These are phyloP conservation scores for Coelastrella sp. DNA, from an alignment of 139 green algal species.

Conservation along the genomic window DNA sequence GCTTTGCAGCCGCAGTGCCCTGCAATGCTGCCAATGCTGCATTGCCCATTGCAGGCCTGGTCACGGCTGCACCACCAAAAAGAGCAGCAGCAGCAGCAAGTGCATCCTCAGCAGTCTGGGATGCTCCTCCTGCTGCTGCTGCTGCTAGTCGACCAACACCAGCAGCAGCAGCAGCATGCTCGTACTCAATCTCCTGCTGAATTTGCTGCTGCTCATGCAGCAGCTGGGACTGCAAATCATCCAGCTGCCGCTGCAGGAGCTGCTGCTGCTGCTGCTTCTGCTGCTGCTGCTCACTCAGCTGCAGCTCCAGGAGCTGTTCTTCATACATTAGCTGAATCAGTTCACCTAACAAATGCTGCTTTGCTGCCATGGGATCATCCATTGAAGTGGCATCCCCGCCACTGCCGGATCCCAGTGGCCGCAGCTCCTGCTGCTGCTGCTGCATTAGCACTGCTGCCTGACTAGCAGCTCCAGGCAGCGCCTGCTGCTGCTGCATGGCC, in stretches of 20 bases:
- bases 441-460: neutral
- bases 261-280: neutral
- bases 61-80: neutral
- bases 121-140: neutral
- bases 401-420: neutral
- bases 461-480: neutral
- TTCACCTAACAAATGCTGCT: conserved; percentile 22
- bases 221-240: conserved; percentile 29
- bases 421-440: neutral
- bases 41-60: neutral
- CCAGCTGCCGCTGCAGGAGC: neutral
- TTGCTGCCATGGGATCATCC: neutral
- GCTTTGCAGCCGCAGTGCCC: neutral
- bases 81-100: neutral
- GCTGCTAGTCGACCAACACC: neutral
- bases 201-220: conserved; percentile 2
- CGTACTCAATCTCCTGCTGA: neutral
- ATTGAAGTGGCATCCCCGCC: neutral
- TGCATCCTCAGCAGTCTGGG: neutral
- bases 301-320: conserved; percentile 32
- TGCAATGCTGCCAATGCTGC: neutral
- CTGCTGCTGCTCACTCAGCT: conserved; percentile 25
- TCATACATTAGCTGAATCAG: conserved; percentile 36
- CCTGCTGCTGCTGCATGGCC: neutral
- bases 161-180: neutral